Base-by-base conservation (phyloP, 2,329 filamentous ascomycete genomes). In the Penicillium sp. region DNA sequence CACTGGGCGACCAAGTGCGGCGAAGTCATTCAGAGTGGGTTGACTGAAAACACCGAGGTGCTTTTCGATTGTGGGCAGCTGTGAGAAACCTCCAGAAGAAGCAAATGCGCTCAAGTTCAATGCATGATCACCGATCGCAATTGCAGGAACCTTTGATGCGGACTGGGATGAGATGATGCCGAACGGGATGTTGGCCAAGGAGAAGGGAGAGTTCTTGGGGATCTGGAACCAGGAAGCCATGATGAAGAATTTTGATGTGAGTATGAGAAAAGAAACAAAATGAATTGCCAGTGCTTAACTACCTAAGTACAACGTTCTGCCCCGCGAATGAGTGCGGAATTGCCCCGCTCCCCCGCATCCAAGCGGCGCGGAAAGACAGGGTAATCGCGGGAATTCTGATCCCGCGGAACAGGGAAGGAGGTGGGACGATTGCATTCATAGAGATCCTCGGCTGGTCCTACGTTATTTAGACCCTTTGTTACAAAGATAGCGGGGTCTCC, bases 181-280 rank as follows among this genome's bases (percentile, higher is more conserved):
- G 67, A 93, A 93, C 1, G 90, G 90, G 50, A 94, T 87, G 69
- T 94, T 94, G 66, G 86, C 84, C 47, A 93, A 76, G 8, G 89
- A 90, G 74, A 91, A 91, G 65, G 85, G 84, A 53, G 82, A 86
- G 53, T 78, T 76, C 48, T 77, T 75, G 43, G 84, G 81, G 55
- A 87, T 84, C 46, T 72, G 72, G 51, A 87, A 76, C 84, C 84
- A 87, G 50, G 82, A 85, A 62, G 72, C 65, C 69, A 76, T 74
- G 36, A 49, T 68, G 47, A 61, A 61, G 67, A 67, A 66, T 19
- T 43, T n/a, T 8, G 63, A 43, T 5, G 23, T 26, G 35, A 42
- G 35, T 43, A n/a, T 36, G 44, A 38, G 19, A 38, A 44, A 53
- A 42, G 19, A 59, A 47, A 16, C 16, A 36, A 46, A 3, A 16